Percentiles rank a stretch among this genome's conserved stretches.
phyloP scores from a whole-genome alignment of 192 early-diverging fungal genomes.

The Mortierella claussenii region DNA sequence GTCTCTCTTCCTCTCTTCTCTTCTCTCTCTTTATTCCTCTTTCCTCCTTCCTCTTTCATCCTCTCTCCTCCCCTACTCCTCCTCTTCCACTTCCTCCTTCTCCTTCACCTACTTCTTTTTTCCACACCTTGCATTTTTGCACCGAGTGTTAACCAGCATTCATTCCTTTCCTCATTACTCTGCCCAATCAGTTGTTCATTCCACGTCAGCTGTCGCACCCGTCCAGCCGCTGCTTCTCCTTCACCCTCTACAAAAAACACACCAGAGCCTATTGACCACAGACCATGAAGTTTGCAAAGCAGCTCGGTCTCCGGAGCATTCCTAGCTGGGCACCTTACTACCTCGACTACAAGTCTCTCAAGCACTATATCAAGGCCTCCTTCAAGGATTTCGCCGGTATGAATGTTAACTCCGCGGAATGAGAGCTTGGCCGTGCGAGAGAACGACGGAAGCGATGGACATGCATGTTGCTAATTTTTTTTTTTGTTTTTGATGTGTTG shows the following conservation, averaged over 20 bases:
- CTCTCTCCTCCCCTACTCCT: not conserved
- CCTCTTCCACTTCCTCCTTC: constrained; percentile 4
- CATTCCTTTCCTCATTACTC: not conserved
- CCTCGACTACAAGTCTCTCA: constrained; percentile 63
- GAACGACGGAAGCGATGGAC: too few relatives aligned
- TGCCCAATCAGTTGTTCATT: not conserved
- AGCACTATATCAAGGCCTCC: constrained; percentile 56
- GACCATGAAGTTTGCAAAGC: constrained; percentile 69
- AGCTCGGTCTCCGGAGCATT: constrained; percentile 61
- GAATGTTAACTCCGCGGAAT: not conserved
- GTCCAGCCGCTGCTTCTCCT: not conserved
- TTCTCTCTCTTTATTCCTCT: not conserved
- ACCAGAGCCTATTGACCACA: too few relatives aligned
- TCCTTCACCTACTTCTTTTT: not conserved
- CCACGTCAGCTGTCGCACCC: not conserved
- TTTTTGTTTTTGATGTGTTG: too few relatives aligned
- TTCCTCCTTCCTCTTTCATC: not conserved
- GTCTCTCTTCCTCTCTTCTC: not conserved
- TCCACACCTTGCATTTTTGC: not conserved
- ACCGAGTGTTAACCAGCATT: not conserved
- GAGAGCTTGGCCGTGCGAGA: too few relatives aligned
- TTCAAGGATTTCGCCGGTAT: constrained; percentile 40
- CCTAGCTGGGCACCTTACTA: constrained; percentile 64
- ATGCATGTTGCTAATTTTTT: too few relatives aligned
- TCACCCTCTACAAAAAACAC: not conserved